Percentiles rank a stretch among this genome's conserved stretches.
Conservation (phyloP, 441 rosid species). For the Gossypium aridum region DNA sequence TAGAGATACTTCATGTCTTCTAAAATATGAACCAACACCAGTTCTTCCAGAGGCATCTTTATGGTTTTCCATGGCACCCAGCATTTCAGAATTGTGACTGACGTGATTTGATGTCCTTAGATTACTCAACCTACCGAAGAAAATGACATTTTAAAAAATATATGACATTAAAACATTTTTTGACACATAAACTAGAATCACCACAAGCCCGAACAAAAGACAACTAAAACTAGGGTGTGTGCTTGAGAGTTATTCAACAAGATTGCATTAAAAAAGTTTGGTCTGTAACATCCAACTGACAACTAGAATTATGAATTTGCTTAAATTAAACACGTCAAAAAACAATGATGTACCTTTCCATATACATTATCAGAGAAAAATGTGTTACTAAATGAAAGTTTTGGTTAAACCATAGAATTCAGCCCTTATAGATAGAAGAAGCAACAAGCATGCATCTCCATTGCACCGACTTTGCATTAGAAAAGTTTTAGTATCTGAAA, state of each 20-base stretch:
- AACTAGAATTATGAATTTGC: not conserved
- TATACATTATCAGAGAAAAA: not conserved
- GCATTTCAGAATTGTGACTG: slow-evolving; percentile 27
- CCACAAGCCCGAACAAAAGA: not conserved
- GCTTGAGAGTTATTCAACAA: not conserved
- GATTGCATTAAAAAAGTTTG: not conserved
- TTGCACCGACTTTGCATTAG: not conserved
- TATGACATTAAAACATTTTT: not conserved
- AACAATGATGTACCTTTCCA: not conserved
- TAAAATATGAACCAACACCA: slow-evolving; percentile 81
- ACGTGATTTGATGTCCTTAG: slow-evolving; percentile 30
- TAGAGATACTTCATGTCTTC: slow-evolving; percentile 75
- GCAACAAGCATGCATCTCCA: not conserved
- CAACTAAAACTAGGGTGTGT: not conserved
- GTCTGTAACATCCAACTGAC: not conserved
- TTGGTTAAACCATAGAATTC: not conserved
- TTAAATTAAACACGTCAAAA: not conserved
- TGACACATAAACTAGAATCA: not conserved
- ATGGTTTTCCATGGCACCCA: slow-evolving; percentile 27
- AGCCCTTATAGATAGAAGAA: not conserved
- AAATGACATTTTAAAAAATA: slow-evolving; percentile 15
- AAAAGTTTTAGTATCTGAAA: not conserved
- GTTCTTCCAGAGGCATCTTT: slow-evolving; percentile 41
- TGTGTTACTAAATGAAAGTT: not conserved
- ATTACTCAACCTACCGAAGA: slow-evolving; percentile 55